These are phyloP conservation scores for Neckera pumila DNA, from an alignment of 225 moss, liverwort and hornwort genomes.

Conservation along the genomic window DNA sequence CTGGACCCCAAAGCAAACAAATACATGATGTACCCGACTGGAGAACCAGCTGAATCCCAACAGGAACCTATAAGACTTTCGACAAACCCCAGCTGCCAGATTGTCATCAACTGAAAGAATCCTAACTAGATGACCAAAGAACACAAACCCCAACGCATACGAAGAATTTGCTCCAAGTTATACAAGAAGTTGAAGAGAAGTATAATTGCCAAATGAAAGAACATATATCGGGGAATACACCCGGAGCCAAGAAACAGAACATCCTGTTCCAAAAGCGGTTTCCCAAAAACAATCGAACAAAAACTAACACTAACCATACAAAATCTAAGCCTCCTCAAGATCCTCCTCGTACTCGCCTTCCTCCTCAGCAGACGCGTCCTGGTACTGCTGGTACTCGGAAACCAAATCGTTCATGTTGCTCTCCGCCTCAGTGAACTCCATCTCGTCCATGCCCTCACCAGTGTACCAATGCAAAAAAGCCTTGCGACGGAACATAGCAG, in stretches of 20 bases:
- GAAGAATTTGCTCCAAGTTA: fast-evolving
- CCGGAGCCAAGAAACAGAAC: slow-evolving; percentile 2
- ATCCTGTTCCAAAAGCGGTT: not conserved
- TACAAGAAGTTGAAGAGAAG: not conserved
- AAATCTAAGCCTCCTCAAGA: slow-evolving; percentile 5
- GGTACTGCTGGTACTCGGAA: slow-evolving; percentile 49
- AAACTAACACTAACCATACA: not conserved
- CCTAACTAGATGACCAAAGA: not conserved
- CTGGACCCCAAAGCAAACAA: fast-evolving
- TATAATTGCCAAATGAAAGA: not conserved
- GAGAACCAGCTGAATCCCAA: fast-evolving
- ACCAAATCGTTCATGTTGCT: slow-evolving; percentile 56
- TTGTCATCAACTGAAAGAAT: fast-evolving
- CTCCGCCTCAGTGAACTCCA: slow-evolving; percentile 52
- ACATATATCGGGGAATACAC: not conserved
- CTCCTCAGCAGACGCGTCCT: slow-evolving; percentile 30
- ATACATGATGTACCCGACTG: fast-evolving
- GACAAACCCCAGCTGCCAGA: fast-evolving
- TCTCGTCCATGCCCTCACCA: slow-evolving; percentile 56
- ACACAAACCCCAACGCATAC: fast-evolving
- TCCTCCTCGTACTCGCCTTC: slow-evolving; percentile 37
- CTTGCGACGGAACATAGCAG: slow-evolving; percentile 47
- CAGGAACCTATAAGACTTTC: fast-evolving
- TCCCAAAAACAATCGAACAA: not conserved
- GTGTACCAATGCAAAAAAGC: slow-evolving; percentile 54